Conservation (phyloP, 1,284 basidiomycete species). For the Ustilago sp. region DNA sequence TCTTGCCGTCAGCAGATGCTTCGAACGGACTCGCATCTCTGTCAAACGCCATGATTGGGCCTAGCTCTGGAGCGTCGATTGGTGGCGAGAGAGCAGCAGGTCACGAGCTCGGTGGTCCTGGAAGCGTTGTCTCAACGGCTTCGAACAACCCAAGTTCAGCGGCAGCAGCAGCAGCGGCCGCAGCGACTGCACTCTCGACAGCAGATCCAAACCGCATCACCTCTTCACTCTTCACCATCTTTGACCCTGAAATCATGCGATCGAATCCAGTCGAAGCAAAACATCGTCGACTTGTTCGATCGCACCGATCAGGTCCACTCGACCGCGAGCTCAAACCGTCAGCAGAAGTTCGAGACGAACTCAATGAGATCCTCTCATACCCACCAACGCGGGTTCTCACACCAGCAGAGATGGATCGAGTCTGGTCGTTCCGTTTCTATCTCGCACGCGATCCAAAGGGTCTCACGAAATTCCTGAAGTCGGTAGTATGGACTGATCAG, state of each 20-base stretch:
- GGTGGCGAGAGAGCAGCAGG: neutral
- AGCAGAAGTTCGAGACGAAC: slow-evolving; percentile 88
- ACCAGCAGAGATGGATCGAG: slow-evolving; percentile 91
- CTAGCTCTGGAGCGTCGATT: slow-evolving; percentile 9
- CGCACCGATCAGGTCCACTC: slow-evolving; percentile 91
- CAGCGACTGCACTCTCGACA: slow-evolving; percentile 68
- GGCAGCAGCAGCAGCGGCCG: slow-evolving; percentile 39
- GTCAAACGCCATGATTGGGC: slow-evolving; percentile 12
- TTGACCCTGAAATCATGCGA: slow-evolving; percentile 87
- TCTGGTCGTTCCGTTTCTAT: slow-evolving; percentile 99
- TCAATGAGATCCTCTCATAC: slow-evolving; percentile 89
- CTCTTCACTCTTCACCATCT: slow-evolving; percentile 81
- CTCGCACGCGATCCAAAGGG: slow-evolving; percentile 86
- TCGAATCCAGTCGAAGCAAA: slow-evolving; percentile 99
- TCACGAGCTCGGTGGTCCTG: slow-evolving; percentile 3
- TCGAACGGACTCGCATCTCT: slow-evolving; percentile 31
- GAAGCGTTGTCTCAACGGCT: slow-evolving; percentile 5
- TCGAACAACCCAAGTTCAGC: slow-evolving; percentile 30
- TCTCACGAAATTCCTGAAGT: slow-evolving; percentile 97
- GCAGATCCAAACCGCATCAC: slow-evolving; percentile 69
- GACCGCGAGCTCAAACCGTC: slow-evolving; percentile 97
- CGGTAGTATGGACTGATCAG: slow-evolving; percentile 95
- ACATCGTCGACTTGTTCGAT: slow-evolving; percentile 90
- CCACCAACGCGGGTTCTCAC: slow-evolving; percentile 88
- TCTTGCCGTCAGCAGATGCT: slow-evolving; percentile 20